Percentiles rank a stretch among this genome's conserved stretches.
phyloP scores from a whole-genome alignment of 306 rosid species.

The Cucurbita ficifolia region DNA sequence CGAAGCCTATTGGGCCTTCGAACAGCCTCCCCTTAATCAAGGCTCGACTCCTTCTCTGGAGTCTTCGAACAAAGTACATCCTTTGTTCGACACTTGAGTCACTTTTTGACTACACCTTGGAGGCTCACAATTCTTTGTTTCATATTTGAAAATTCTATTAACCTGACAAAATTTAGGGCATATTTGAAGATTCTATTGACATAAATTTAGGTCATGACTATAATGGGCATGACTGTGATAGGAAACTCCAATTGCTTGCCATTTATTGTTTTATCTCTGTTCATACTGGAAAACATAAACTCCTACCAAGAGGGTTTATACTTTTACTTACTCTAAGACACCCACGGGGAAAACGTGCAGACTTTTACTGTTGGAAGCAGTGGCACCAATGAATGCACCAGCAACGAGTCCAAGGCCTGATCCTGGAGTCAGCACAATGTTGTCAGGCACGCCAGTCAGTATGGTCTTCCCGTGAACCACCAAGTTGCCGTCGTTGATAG shows the following conservation, averaged over 20 bases:
- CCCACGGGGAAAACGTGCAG: conserved; percentile 85
- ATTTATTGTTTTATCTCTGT: neutral
- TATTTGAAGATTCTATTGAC: too few relatives aligned
- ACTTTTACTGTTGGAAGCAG: conserved; percentile 50
- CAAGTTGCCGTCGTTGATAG: conserved; percentile 52
- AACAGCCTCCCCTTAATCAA: too few relatives aligned
- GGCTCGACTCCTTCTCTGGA: too few relatives aligned
- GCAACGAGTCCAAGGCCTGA: conserved; percentile 47
- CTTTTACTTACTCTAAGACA: conserved; percentile 50
- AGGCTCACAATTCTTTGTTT: too few relatives aligned
- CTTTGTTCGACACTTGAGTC: too few relatives aligned
- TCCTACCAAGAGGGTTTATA: neutral
- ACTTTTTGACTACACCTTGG: too few relatives aligned
- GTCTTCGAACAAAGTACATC: too few relatives aligned
- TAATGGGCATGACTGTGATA: too few relatives aligned
- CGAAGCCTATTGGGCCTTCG: too few relatives aligned
- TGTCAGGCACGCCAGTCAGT: conserved; percentile 67
- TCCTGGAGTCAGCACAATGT: conserved; percentile 57
- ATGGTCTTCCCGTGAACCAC: conserved; percentile 86
- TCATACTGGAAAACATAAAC: neutral
- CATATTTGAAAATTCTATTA: too few relatives aligned
- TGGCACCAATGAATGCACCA: conserved; percentile 81
- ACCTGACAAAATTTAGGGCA: too few relatives aligned
- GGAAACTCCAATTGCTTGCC: neutral
- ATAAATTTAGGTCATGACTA: too few relatives aligned